Conservation (phyloP, 2,329 filamentous ascomycete genomes). For the Colletotrichum sp. region DNA sequence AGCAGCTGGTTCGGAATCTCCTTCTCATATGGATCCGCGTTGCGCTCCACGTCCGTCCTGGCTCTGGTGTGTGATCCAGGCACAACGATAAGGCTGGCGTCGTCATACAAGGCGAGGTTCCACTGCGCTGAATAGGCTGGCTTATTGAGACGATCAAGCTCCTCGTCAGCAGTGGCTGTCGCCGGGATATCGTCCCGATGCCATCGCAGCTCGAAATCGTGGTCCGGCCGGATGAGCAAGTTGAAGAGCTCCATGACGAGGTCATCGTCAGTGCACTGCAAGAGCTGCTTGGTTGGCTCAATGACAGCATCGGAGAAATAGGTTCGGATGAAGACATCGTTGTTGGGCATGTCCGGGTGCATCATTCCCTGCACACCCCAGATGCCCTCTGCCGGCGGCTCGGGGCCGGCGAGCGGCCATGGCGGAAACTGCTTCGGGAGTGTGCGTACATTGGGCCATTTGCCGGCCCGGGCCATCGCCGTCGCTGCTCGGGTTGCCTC, state of each 20-base stretch:
- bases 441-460: slow-evolving; percentile 83
- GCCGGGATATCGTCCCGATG: slow-evolving; percentile 83
- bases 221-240: slow-evolving; percentile 76
- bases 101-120: slow-evolving; percentile 82
- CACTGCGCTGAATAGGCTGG: slow-evolving; percentile 82
- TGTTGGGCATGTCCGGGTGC: slow-evolving; percentile 71
- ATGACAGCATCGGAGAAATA: slow-evolving; percentile 77
- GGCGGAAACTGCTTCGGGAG: slow-evolving; percentile 92
- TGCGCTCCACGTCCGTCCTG: slow-evolving; percentile 72
- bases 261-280: slow-evolving; percentile 61
- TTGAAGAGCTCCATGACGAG: slow-evolving; percentile 91
- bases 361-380: slow-evolving; percentile 91
- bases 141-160: slow-evolving; percentile 62
- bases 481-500: slow-evolving; percentile 63
- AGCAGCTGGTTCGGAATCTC: slow-evolving; percentile 67
- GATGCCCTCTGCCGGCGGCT: slow-evolving; percentile 66
- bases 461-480: slow-evolving; percentile 66
- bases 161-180: slow-evolving; percentile 69
- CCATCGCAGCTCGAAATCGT: slow-evolving; percentile 79
- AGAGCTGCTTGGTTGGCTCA: slow-evolving; percentile 66
- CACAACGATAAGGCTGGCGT: slow-evolving; percentile 75
- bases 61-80: slow-evolving; percentile 77
- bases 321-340: slow-evolving; percentile 64
- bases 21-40: slow-evolving; percentile 68
- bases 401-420: slow-evolving; percentile 61